Evolutionary conservation across 139 green algal species (phyloP).

Genomic region (Tetraselmis chui): DNA sequence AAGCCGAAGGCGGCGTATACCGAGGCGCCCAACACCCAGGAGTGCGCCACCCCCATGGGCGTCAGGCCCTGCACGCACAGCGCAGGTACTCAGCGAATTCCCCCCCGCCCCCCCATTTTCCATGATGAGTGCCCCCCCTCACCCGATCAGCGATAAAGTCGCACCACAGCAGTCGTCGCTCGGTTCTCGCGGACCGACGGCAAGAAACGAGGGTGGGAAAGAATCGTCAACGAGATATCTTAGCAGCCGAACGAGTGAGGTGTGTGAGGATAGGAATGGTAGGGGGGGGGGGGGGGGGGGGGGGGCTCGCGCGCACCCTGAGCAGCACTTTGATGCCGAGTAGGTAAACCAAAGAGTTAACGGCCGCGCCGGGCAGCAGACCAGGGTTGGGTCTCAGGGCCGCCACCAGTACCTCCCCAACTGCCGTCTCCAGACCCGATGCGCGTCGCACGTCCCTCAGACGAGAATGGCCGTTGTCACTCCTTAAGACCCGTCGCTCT

Average conservation of each 20-base stretch:
- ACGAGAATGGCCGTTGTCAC: no score
- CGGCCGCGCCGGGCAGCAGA: conserved; percentile 24
- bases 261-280: not conserved
- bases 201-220: not conserved
- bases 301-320: conserved; percentile 27
- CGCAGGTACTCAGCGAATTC: not conserved
- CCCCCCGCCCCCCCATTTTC: no score
- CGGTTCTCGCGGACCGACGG: no score
- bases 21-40: conserved; percentile 70
- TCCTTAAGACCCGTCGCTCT: no score
- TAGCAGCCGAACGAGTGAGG: no score
- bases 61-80: conserved; percentile 40
- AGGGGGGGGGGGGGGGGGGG: no score
- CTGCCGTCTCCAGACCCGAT: not conserved
- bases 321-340: conserved; percentile 61
- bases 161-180: no score
- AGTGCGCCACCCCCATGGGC: conserved; percentile 46
- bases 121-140: not conserved
- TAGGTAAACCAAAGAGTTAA: conserved; percentile 53
- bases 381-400: conserved; percentile 33
- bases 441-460: no score
- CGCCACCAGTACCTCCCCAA: not conserved
- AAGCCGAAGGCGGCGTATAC: conserved; percentile 76
- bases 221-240: not conserved
- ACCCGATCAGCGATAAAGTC: no score